phyloP scores from a whole-genome alignment of 2,329 filamentous ascomycete species.

The Aspergillus hiratsukae region DNA sequence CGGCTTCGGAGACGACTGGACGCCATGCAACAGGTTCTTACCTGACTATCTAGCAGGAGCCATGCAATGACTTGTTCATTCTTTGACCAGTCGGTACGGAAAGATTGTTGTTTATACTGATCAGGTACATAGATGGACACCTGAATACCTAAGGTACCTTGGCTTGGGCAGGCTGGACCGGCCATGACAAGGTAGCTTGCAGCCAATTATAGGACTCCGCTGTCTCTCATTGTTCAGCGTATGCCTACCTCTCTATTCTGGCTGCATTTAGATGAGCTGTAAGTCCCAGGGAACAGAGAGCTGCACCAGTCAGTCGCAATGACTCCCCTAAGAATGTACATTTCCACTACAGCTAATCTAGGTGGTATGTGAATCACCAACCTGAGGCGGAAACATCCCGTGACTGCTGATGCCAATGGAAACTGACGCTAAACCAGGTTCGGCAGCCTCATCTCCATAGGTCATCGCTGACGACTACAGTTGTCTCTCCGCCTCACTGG shows the following conservation, averaged over 20 bases:
- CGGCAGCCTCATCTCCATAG: constrained; percentile 18
- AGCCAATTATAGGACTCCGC: not conserved
- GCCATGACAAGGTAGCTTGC: not conserved
- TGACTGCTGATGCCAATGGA: constrained; percentile 20
- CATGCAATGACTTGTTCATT: not conserved
- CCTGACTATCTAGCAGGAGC: constrained; percentile 3
- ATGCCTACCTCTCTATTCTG: not conserved
- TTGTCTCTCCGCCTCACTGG: constrained; percentile 20
- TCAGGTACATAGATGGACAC: not conserved
- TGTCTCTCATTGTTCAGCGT: not conserved
- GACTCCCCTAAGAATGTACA: not conserved
- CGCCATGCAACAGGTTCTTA: constrained; percentile 9
- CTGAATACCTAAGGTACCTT: not conserved
- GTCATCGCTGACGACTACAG: constrained; percentile 13
- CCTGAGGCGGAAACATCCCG: constrained; percentile 19
- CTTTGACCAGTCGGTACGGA: not conserved
- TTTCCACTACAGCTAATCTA: not conserved
- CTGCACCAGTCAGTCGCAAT: not conserved
- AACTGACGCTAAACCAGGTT: constrained; percentile 21
- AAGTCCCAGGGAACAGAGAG: not conserved
- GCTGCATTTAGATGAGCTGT: not conserved
- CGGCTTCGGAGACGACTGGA: constrained; percentile 11
- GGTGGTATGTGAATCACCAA: constrained; percentile 1
- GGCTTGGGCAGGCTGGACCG: not conserved
- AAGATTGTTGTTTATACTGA: not conserved